These are phyloP conservation scores for Rhizopogon sp. DNA, from an alignment of 768 basidiomycete species.

Conservation along the genomic window DNA sequence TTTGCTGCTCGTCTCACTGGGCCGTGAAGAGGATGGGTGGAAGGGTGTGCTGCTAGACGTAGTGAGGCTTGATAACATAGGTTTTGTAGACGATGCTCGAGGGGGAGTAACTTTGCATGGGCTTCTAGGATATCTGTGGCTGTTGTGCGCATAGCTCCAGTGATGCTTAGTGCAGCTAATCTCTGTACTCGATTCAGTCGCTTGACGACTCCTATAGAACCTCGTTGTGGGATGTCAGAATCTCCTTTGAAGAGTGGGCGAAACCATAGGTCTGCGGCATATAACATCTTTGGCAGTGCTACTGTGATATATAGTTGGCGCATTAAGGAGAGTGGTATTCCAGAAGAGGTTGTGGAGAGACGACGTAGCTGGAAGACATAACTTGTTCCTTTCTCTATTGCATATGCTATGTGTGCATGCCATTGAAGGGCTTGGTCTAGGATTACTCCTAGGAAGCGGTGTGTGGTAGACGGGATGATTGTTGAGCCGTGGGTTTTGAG, in stretches of 20 bases:
- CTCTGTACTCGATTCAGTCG: background rate
- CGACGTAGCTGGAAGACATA: background rate
- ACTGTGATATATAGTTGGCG: background rate
- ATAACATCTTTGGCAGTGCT: conserved; percentile 7
- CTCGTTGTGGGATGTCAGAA: background rate
- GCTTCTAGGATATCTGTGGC: conserved; percentile 12
- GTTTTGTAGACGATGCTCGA: conserved; percentile 1
- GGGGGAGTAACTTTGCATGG: conserved; percentile 15
- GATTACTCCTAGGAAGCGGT: conserved; percentile 1
- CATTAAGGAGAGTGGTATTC: background rate
- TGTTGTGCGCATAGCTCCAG: conserved; percentile 10
- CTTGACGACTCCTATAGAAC: background rate
- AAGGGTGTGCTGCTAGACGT: background rate
- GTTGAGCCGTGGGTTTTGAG: background rate
- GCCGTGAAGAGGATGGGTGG: background rate
- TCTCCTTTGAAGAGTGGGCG: background rate
- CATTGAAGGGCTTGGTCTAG: background rate
- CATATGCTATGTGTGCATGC: background rate
- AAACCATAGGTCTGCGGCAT: conserved; percentile 7
- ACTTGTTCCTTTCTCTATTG: background rate
- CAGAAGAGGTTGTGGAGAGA: background rate
- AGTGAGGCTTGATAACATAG: background rate
- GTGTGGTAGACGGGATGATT: background rate
- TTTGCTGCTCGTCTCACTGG: background rate
- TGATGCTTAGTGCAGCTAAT: conserved; percentile 2